Conservation (phyloP, 805 yeast genomes). For the Hermanozyma aechmeae region DNA sequence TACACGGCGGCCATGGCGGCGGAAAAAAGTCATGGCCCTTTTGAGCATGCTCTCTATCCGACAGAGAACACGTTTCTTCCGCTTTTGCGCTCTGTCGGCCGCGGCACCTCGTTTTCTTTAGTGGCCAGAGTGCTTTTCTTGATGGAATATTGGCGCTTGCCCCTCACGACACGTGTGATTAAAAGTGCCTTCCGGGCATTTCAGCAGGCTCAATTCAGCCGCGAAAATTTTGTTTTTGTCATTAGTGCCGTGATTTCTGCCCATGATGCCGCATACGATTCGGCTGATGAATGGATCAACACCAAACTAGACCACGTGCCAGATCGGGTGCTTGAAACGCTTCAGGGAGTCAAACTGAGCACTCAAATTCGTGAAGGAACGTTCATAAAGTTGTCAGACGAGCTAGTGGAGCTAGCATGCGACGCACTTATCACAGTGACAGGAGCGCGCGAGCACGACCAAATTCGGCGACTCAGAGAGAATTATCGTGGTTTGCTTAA, state of each 20-base stretch:
- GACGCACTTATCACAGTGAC: neutral
- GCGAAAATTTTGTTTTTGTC: slow-evolving; percentile 4
- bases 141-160: slow-evolving; percentile 17
- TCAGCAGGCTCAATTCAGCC: neutral
- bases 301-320: slow-evolving; percentile 6
- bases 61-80: slow-evolving; percentile 17
- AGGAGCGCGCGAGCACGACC: neutral
- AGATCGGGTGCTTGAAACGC: slow-evolving; percentile 1
- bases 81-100: slow-evolving; percentile 7
- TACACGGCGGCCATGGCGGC: slow-evolving; percentile 9
- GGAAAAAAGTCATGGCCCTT: slow-evolving; percentile 5
- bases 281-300: slow-evolving; percentile 7
- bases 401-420: slow-evolving; percentile 5
- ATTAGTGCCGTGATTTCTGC: slow-evolving; percentile 5
- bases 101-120: slow-evolving; percentile 4
- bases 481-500: neutral
- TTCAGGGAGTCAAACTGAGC: slow-evolving; percentile 2
- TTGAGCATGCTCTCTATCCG: slow-evolving; percentile 9
- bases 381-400: slow-evolving; percentile 7
- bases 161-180: slow-evolving; percentile 23
- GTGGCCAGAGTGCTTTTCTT: slow-evolving; percentile 8
- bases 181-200: slow-evolving; percentile 12
- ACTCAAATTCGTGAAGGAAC: slow-evolving; percentile 2
- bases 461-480: neutral
- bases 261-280: slow-evolving; percentile 5